Evolutionary conservation across 1,139 yeast species (phyloP), one percentile per base, ranked within the genome.

Genomic region (Taphrina pruni): DNA sequence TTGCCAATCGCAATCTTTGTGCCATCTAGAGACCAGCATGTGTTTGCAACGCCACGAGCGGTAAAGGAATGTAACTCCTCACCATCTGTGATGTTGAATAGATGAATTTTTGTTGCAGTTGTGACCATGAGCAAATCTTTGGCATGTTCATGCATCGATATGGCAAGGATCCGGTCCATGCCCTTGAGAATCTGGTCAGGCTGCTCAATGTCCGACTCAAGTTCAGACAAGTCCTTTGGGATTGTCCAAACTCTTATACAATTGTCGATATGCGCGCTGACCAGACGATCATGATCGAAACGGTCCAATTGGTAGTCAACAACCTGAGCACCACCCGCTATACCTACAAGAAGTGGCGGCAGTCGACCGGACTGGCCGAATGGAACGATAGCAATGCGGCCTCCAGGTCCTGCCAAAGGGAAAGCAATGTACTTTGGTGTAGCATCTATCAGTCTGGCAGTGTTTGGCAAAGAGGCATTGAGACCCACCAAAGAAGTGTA

Each of bases 401-500:
- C 67, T 26, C 67, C 67, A 35, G 67, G 61, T 4, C 67, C 67
- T 9, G 67, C 67, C 17, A 64, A 56, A 6, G 67, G 67, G 7
- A 56, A 21, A n/a, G 54, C 50, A 39, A 64, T 55, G 39, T 46
- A 43, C 38, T 35, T 39, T 17, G 52, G 58, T 8, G 58, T 64
- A 9, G 67, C 56, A 21, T 64, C 61, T 41, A 64, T 64, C 67
- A 64, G 17, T 11, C 67, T 46, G 11, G 67, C 67, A 8, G 67
- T 64, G 38, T 64, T 64, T 17, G 67, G 67, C 17, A 64, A 46
- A 14, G 61, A 56, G 32, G 67, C 67, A 45, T 64, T 64, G 38
- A 64, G 61, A 9, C 61, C 60, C 2, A 57, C 52, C 14, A 64
- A 52, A 36, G 67, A 64, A n/a, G 67, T 64, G 43, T 54, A 64